phyloP scores from a whole-genome alignment of 78 protist species.

The Guillardia theta region DNA sequence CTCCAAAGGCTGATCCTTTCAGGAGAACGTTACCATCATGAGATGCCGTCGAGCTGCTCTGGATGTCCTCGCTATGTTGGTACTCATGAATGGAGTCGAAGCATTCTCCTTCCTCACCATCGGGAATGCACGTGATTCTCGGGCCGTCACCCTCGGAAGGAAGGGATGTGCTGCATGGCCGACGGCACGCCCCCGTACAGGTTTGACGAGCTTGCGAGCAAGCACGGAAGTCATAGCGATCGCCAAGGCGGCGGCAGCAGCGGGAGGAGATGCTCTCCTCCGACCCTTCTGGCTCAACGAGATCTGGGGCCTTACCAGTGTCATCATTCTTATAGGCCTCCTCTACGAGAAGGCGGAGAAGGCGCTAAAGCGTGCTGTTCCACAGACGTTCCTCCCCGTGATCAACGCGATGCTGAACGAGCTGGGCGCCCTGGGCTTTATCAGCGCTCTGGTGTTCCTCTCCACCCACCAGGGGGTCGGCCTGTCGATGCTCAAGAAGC shows the following conservation, averaged over 20 bases:
- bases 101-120: too few relatives aligned
- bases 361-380: background rate
- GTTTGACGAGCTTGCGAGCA: too few relatives aligned
- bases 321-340: background rate
- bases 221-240: too few relatives aligned
- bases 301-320: background rate
- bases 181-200: too few relatives aligned
- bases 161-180: too few relatives aligned
- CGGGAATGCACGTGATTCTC: too few relatives aligned
- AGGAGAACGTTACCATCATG: too few relatives aligned
- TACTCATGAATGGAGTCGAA: too few relatives aligned
- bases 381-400: background rate
- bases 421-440: background rate
- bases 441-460: background rate
- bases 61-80: too few relatives aligned
- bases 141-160: too few relatives aligned
- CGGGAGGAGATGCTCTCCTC: background rate
- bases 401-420: background rate
- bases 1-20: too few relatives aligned
- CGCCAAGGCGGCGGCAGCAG: background rate
- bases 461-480: background rate
- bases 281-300: background rate
- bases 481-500: background rate
- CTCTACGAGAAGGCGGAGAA: background rate
- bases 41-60: too few relatives aligned